Conservation (phyloP, 768 basidiomycete species). For the Russula lepida region DNA sequence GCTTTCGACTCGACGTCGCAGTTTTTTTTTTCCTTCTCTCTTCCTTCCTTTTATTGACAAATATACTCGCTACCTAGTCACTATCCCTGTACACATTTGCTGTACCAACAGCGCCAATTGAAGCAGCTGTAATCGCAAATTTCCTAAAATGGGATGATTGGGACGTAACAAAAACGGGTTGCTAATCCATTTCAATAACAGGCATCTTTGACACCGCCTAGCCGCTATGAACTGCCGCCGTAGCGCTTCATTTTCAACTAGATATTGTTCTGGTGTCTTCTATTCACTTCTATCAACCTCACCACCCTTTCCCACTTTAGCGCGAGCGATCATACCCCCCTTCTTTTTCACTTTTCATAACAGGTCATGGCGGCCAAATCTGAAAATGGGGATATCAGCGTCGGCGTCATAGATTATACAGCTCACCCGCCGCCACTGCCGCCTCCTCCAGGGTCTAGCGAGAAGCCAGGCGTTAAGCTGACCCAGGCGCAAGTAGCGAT, state of each 20-base stretch:
- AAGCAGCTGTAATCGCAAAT: not conserved
- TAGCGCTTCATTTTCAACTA: too few species aligned
- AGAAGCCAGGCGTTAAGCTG: conserved; percentile 22
- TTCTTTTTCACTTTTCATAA: not conserved
- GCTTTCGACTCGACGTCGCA: not conserved
- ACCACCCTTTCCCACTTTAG: too few species aligned
- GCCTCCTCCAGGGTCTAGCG: not conserved
- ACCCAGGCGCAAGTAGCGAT: conserved; percentile 39
- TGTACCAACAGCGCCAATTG: not conserved
- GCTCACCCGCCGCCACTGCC: conserved; percentile 12
- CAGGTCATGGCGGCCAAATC: conserved; percentile 1
- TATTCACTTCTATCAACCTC: too few species aligned
- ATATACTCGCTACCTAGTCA: not conserved
- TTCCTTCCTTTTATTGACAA: not conserved
- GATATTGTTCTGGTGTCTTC: not conserved
- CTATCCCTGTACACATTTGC: not conserved
- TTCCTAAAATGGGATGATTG: too few species aligned
- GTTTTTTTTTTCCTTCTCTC: not conserved
- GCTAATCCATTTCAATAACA: too few species aligned
- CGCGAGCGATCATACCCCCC: too few species aligned
- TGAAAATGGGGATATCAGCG: conserved; percentile 2
- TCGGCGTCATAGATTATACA: not conserved
- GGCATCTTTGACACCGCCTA: too few species aligned
- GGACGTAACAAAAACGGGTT: too few species aligned
- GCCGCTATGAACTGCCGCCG: too few species aligned